These are phyloP conservation scores for Alternaria atra DNA, from an alignment of 2,329 filamentous ascomycete species.

Conservation along the genomic window DNA sequence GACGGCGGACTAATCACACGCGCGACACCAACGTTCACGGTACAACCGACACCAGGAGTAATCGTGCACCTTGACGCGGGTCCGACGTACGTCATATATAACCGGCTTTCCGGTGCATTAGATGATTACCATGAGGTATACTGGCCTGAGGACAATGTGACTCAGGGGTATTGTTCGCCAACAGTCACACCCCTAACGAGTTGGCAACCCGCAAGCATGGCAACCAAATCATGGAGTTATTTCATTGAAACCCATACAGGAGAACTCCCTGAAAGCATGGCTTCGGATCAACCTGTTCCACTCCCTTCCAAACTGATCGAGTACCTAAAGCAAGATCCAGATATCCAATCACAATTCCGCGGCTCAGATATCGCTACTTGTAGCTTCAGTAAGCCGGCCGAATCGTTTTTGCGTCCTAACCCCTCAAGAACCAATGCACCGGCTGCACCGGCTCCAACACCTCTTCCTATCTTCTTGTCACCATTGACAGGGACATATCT, in stretches of 20 bases:
- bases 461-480: slow-evolving; percentile 9
- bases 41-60: slow-evolving; percentile 28
- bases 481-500: slow-evolving; percentile 35
- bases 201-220: slow-evolving; percentile 30
- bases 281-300: slow-evolving; percentile 12
- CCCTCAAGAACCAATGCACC: background rate
- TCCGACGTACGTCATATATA: slow-evolving; percentile 45
- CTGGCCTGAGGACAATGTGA: background rate
- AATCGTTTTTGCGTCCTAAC: background rate
- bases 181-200: slow-evolving; percentile 17
- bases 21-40: slow-evolving; percentile 33
- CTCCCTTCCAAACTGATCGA: slow-evolving; percentile 35
- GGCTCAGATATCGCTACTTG: slow-evolving; percentile 44
- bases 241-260: slow-evolving; percentile 36
- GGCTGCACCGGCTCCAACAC: background rate
- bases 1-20: slow-evolving; percentile 29
- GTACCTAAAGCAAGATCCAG: slow-evolving; percentile 32
- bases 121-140: slow-evolving; percentile 18
- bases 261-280: slow-evolving; percentile 3
- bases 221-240: slow-evolving; percentile 32
- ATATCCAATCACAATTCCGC: slow-evolving; percentile 30
- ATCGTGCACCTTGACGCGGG: slow-evolving; percentile 31
- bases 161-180: slow-evolving; percentile 18
- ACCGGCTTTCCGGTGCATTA: slow-evolving; percentile 35
- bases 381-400: slow-evolving; percentile 12